Evolutionary conservation across 768 basidiomycete genomes (phyloP).

Genomic region (Mycena olivaceomarginata): DNA sequence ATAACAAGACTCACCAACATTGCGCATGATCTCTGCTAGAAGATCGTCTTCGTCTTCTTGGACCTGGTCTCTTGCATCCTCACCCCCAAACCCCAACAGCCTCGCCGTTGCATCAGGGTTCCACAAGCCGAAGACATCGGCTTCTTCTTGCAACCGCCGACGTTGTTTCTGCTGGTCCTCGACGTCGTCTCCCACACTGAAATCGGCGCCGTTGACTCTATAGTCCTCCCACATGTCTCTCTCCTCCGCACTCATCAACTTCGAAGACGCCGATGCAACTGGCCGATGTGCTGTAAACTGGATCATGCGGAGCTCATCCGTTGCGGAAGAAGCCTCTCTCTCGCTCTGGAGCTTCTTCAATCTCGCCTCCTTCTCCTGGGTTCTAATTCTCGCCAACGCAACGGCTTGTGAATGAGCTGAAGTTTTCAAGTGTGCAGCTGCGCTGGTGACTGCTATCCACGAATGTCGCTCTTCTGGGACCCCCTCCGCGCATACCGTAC

Average conservation of each 20-base stretch:
- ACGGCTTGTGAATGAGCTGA: background rate
- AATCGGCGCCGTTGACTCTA: too few species aligned
- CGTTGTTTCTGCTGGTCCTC: background rate
- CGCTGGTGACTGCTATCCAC: background rate
- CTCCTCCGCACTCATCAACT: background rate
- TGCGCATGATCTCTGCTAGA: background rate
- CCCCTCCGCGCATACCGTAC: background rate
- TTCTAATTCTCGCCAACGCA: too few species aligned
- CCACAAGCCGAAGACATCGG: background rate
- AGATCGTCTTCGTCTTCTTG: conserved; percentile 14
- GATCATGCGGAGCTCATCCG: background rate
- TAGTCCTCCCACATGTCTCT: background rate
- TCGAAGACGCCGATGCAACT: background rate
- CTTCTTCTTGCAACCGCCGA: background rate
- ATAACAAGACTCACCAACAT: background rate
- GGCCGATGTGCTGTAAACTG: background rate
- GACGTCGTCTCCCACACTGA: conserved; percentile 10
- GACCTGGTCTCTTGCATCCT: background rate
- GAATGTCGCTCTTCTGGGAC: background rate
- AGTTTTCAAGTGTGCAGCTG: background rate
- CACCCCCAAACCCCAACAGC: conserved; percentile 22
- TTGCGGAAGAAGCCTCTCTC: background rate
- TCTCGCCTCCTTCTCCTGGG: background rate
- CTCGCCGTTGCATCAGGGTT: too few species aligned
- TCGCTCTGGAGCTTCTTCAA: background rate